These are phyloP conservation scores for Leccinum variicolor DNA, from an alignment of 768 basidiomycete genomes.

Conservation along the genomic window DNA sequence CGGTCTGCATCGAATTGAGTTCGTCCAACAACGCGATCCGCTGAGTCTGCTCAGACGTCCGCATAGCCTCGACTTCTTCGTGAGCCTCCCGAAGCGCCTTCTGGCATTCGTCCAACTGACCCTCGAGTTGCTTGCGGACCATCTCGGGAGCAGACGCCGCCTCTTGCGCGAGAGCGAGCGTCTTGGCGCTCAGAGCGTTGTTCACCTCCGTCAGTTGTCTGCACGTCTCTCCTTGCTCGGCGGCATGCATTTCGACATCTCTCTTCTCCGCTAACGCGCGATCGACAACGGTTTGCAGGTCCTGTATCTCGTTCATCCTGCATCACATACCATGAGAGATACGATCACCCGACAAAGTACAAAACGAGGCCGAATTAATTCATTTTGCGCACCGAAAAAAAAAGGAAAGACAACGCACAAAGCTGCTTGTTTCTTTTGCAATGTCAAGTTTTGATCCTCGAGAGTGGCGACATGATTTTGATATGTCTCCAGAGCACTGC, in stretches of 20 bases:
- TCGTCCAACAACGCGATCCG: slow-evolving; percentile 85
- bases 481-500: slow-evolving; percentile 78
- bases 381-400: not conserved
- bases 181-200: slow-evolving; percentile 66
- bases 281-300: slow-evolving; percentile 61
- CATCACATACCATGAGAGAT: not conserved
- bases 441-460: slow-evolving; percentile 65
- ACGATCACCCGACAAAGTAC: not conserved
- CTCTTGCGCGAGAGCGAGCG: slow-evolving; percentile 48
- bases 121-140: slow-evolving; percentile 61
- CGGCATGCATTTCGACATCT: slow-evolving; percentile 62
- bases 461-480: slow-evolving; percentile 82
- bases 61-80: slow-evolving; percentile 68
- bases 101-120: slow-evolving; percentile 58
- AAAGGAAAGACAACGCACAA: slow-evolving; percentile 44
- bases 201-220: slow-evolving; percentile 77
- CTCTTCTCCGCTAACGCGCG: slow-evolving; percentile 58
- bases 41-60: slow-evolving; percentile 73
- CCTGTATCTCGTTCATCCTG: slow-evolving; percentile 65
- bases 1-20: slow-evolving; percentile 77
- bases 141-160: slow-evolving; percentile 36
- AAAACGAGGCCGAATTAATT: not conserved
- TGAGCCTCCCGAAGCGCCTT: slow-evolving; percentile 60
- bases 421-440: slow-evolving; percentile 49
- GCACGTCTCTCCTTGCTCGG: slow-evolving; percentile 72